These are phyloP conservation scores for Lepraria neglecta DNA, from an alignment of 495 filamentous ascomycete genomes.

Conservation along the genomic window DNA sequence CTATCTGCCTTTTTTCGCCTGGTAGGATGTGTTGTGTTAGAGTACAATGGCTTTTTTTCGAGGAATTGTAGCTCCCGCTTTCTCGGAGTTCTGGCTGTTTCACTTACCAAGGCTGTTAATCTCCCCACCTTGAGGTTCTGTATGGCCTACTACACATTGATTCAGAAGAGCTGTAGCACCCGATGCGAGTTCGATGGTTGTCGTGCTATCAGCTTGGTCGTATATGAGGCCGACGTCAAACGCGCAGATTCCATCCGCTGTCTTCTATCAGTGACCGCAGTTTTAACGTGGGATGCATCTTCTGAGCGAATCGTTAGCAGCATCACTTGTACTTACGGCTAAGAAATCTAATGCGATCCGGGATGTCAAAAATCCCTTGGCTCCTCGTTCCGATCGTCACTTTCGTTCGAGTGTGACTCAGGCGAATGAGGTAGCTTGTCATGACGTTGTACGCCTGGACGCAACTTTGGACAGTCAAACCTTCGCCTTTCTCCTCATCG, in stretches of 20 bases:
- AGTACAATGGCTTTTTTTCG: no score
- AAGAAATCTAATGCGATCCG: background rate
- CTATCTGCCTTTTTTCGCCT: background rate
- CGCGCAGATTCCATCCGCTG: no score
- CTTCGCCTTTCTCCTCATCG: background rate
- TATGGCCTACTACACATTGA: background rate
- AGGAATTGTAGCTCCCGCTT: background rate
- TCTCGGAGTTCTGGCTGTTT: background rate
- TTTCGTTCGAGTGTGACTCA: no score
- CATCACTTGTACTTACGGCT: background rate
- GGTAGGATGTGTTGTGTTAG: background rate
- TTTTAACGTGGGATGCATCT: background rate
- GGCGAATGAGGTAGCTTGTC: background rate
- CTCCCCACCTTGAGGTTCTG: background rate
- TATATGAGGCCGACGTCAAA: background rate
- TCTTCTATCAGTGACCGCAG: no score
- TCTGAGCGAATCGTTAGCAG: background rate
- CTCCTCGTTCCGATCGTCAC: background rate
- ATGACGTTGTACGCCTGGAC: background rate
- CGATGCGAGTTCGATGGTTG: background rate
- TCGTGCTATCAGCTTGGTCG: background rate
- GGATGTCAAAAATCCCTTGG: background rate
- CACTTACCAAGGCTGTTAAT: background rate
- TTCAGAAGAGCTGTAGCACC: background rate
- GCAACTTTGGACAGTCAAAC: slow-evolving; percentile 1